phyloP scores from a whole-genome alignment of 1,139 yeast species.

The Entelexis sorbosivorans region DNA sequence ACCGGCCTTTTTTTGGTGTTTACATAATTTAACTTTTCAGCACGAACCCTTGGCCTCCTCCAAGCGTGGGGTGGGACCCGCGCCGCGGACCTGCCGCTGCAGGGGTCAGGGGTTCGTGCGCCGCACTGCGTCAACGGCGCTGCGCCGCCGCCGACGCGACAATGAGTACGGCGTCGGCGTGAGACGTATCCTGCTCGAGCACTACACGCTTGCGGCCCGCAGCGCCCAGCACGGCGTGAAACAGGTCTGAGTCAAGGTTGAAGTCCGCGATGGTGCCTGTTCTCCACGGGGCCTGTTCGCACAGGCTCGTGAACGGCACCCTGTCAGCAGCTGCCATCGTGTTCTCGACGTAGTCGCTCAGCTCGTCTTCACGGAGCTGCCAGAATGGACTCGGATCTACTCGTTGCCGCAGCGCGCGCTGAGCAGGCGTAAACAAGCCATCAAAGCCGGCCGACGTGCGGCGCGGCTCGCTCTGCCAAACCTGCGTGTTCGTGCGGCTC shows the following conservation, averaged over 20 bases:
- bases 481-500: too few species aligned
- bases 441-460: not conserved
- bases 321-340: not conserved
- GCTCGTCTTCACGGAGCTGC: not conserved
- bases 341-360: not conserved
- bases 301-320: not conserved
- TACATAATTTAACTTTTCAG: constrained; percentile 1
- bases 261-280: not conserved
- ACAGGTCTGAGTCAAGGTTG: not conserved
- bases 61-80: too few species aligned
- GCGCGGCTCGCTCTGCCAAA: too few species aligned
- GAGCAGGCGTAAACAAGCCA: not conserved
- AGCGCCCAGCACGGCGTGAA: not conserved
- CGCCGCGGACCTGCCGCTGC: too few species aligned
- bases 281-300: not conserved
- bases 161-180: not conserved
- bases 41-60: too few species aligned
- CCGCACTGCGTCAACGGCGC: too few species aligned
- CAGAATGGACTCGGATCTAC: not conserved
- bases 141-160: too few species aligned
- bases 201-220: not conserved
- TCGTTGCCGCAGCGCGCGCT: not conserved
- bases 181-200: not conserved
- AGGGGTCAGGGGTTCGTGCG: too few species aligned
- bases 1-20: not conserved